Base-by-base conservation (phyloP, 352 stramenopile species). In the Phytopythium mirpurense region DNA sequence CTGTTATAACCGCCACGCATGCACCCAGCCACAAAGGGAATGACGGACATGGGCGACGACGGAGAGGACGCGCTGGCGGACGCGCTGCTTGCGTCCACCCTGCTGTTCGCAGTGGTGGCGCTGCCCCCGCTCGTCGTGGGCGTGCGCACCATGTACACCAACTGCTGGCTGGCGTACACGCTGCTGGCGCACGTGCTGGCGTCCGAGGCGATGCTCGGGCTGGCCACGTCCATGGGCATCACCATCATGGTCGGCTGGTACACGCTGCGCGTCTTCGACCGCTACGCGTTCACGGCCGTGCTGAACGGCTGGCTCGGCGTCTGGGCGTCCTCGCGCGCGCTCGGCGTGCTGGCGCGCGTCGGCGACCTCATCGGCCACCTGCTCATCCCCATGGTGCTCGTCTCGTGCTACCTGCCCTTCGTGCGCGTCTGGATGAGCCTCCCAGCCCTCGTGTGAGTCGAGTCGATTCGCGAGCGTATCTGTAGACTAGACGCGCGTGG, bases 161-260 rank as follows among this genome's bases (percentile, higher is more conserved):
- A 77, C 10, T 89, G 76, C 70, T 91, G 81, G 81, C 67, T 91
- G 48, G 50, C 67, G 27, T 91, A 85, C 71, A 89, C 81, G 9
- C 44, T 68, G 18, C 34, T 81, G 26, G 73, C 74, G 44, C 68
- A 88, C 54, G 15, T 78, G 48, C 42, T 83, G 24, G 64, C 67
- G 31, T 88, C 79, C 12, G 61, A 84, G 32, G 74, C 78, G 5
- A 75, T 74, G 37, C 69, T 87, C 16, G 83, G 79, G 51, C 80
- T 93, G 29, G 74, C 81, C 29, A 89, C 83, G 18, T 85, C 83
- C 37, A 88, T 88, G 70, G 78, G 83, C 32, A 83, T 86, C 64
- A 90, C 83, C 32, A 83, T 93, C 60, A 93, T 93, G 83, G 79
- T 90, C 47, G 79, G 80, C 14, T 93, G 83, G 83, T 91, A 90